Conservation (phyloP, 2,329 filamentous ascomycete genomes). For the Samsoniella hepiali region DNA sequence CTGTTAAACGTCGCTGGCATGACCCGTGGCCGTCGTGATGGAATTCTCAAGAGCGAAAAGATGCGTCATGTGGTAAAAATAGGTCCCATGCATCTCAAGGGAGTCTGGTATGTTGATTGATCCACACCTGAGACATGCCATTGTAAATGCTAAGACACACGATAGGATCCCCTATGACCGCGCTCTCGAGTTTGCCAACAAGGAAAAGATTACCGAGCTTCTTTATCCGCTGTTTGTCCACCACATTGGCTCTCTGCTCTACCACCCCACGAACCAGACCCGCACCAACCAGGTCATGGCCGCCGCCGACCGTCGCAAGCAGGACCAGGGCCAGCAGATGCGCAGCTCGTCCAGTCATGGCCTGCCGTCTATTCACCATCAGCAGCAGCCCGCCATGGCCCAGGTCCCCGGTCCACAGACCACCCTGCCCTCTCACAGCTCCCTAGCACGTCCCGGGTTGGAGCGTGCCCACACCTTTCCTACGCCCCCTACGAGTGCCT, state of each 20-base stretch:
- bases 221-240: constrained; percentile 96
- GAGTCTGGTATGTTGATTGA: constrained; percentile 73
- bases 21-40: constrained; percentile 92
- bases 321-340: constrained; percentile 61
- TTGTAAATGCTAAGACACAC: constrained; percentile 27
- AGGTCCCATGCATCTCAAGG: constrained; percentile 97
- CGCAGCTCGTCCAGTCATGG: constrained; percentile 53
- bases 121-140: constrained; percentile 22
- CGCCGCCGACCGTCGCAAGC: constrained; percentile 73
- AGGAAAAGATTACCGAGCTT: constrained; percentile 96
- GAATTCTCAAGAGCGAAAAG: constrained; percentile 97
- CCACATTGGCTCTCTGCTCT: constrained; percentile 89
- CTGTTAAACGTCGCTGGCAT: constrained; percentile 95
- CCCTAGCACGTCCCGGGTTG: constrained; percentile 68
- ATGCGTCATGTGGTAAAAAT: constrained; percentile 97
- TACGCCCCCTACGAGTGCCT: constrained; percentile 89
- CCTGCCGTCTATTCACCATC: constrained; percentile 68
- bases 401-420: constrained; percentile 54
- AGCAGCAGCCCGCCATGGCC: constrained; percentile 56
- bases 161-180: constrained; percentile 94
- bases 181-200: constrained; percentile 97
- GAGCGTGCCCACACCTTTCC: constrained; percentile 91
- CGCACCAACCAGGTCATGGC: constrained; percentile 84
- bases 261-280: constrained; percentile 86
- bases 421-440: constrained; percentile 63